phyloP scores from a whole-genome alignment of 768 basidiomycete genomes.

The Mycena kentingensis region DNA sequence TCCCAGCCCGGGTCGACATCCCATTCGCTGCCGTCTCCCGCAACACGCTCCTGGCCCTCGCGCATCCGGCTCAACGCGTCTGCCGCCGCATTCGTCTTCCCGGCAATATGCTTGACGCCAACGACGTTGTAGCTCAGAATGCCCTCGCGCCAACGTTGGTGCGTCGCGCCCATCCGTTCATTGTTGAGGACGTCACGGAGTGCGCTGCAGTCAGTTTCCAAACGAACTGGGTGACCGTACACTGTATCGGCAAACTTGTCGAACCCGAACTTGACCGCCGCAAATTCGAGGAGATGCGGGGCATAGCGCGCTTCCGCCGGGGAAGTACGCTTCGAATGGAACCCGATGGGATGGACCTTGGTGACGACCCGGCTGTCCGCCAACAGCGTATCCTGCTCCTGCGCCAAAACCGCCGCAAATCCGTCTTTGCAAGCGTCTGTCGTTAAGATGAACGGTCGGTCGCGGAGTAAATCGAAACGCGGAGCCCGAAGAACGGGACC shows the following conservation, averaged over 20 bases:
- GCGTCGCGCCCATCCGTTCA: constrained; percentile 32
- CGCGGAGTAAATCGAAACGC: constrained; percentile 23
- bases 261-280: constrained; percentile 35
- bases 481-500: constrained; percentile 30
- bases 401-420: constrained; percentile 35
- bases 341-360: constrained; percentile 32
- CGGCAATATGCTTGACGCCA: constrained; percentile 27
- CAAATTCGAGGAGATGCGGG: constrained; percentile 39
- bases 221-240: constrained; percentile 32
- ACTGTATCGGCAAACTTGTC: constrained; percentile 35
- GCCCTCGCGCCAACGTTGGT: constrained; percentile 38
- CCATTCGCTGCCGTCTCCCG: constrained; percentile 35
- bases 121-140: constrained; percentile 31
- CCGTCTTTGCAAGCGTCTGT: constrained; percentile 39
- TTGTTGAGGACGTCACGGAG: constrained; percentile 33
- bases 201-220: constrained; percentile 41
- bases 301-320: constrained; percentile 32
- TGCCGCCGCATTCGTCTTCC: constrained; percentile 27
- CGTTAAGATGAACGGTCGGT: constrained; percentile 37
- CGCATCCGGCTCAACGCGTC: constrained; percentile 33
- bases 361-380: constrained; percentile 25
- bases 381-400: constrained; percentile 23
- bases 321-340: constrained; percentile 37
- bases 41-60: constrained; percentile 16
- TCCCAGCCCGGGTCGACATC: constrained; percentile 33